Evolutionary conservation across 306 rosid genomes (phyloP), one percentile per base, ranked within the genome.

Genomic region (Castanea crenata): DNA sequence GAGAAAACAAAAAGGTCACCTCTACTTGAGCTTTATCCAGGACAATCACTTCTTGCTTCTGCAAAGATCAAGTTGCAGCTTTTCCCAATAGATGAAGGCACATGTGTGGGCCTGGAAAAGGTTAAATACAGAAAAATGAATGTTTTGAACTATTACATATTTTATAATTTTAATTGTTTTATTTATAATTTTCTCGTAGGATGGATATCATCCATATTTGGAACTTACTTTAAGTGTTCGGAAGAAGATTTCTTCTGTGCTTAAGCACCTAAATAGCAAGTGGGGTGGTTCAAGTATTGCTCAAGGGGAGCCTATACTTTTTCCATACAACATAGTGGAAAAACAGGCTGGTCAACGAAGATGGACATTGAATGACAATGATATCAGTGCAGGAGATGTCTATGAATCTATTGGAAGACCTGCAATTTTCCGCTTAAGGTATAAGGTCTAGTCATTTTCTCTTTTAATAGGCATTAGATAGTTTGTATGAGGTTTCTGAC

Each of bases 241-340:
- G 71, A 93, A 95, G 90, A 95, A 90, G 87, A 92, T 95, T 25
- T 89, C 96, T 77, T 91, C 98, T 54, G 92, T 95, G 55, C 80
- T 95, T 46, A 86, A 83, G 84, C 99, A 88, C 85, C 83, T 95
- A 61, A 86, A 79, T 69, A 82, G 80, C 71, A 95, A 95, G 90
- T 95, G 98, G 99, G 99, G 90, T 51, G 76, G 86, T 76, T 90
- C 92, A 76, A 84, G 81, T 15, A 65, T 83, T 74, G 94, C 92
- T 80, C 51, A 81, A 56, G 93, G 97, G 74, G 88, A 86, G 81
- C 97, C 84, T 25, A 76, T 82, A 76, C 86, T 95, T 64, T 88
- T 87, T 74, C 97, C 97, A 10, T 95, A 84, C 79, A 64, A 81
- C 73, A 79, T 57, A 31, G 62, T 38, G 46, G 84, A 79, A 68